phyloP scores from a whole-genome alignment of 345 rosid genomes.

The Kandelia obovata region DNA sequence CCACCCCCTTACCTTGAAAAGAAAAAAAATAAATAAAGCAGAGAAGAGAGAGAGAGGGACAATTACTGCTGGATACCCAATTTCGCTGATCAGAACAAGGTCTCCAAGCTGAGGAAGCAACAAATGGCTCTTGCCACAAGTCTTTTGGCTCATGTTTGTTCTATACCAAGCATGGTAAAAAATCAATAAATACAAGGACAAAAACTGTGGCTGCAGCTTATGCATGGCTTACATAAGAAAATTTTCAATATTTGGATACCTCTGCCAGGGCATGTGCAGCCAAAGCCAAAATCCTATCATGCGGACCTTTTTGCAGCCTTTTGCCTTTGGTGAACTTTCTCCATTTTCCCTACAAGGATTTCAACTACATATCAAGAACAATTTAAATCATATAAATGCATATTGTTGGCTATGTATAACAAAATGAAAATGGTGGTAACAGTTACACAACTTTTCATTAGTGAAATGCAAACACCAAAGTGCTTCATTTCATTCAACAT shows the following conservation, averaged over 20 bases:
- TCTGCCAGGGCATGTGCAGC: conserved; percentile 96
- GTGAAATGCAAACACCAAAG: too few relatives aligned
- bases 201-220: background rate
- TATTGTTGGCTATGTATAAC: too few relatives aligned
- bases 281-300: conserved; percentile 75
- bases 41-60: conserved; percentile 15
- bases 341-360: conserved; percentile 37
- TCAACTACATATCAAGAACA: background rate
- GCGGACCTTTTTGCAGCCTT: conserved; percentile 46
- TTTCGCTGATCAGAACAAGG: conserved; percentile 80
- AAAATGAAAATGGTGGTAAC: background rate
- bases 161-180: conserved; percentile 44
- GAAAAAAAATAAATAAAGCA: background rate
- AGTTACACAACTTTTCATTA: too few relatives aligned
- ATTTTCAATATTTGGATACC: conserved; percentile 39
- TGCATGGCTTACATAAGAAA: background rate
- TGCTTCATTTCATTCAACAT: too few relatives aligned
- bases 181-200: conserved; percentile 1
- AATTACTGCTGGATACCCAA: conserved; percentile 66
- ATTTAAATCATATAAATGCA: background rate
- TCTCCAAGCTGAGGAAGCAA: conserved; percentile 77
- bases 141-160: conserved; percentile 87
- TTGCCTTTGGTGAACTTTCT: conserved; percentile 44
- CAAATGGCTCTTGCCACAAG: conserved; percentile 77
- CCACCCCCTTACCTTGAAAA: background rate